Evolutionary conservation across 164 flowering plant species (phyloP).

Genomic region (Umbellularia californica): DNA sequence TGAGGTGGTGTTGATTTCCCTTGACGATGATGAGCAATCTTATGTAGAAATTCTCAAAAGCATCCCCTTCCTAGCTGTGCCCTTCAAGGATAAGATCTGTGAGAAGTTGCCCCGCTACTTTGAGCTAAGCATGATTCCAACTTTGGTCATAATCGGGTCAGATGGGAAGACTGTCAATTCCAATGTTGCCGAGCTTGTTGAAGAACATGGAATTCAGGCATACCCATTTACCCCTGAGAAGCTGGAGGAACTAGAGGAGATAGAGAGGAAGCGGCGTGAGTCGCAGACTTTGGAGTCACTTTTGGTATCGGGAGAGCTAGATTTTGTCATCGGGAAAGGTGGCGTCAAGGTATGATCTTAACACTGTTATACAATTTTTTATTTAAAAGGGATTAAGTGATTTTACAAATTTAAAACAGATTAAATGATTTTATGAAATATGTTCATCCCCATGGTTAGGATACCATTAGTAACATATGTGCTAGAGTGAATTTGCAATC

Average conservation of each 20-base stretch:
- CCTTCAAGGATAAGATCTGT: slow-evolving; percentile 17
- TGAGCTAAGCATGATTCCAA: slow-evolving; percentile 12
- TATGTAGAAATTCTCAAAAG: slow-evolving; percentile 11
- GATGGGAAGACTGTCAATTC: slow-evolving; percentile 28
- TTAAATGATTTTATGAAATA: neutral
- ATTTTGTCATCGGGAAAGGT: slow-evolving; percentile 29
- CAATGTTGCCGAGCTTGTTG: slow-evolving; percentile 19
- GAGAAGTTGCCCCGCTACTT: slow-evolving; percentile 15
- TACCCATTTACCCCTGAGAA: slow-evolving; percentile 36
- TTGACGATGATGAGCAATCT: slow-evolving; percentile 15
- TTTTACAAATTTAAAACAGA: no score
- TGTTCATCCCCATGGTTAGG: neutral
- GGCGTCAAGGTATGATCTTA: slow-evolving; percentile 25
- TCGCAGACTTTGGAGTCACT: slow-evolving; percentile 33
- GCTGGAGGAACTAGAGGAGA: slow-evolving; percentile 23
- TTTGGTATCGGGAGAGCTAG: slow-evolving; percentile 26
- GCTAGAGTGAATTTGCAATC: neutral
- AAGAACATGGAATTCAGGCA: slow-evolving; percentile 23
- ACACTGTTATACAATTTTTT: no score
- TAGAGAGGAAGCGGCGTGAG: slow-evolving; percentile 25
- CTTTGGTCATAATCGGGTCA: slow-evolving; percentile 22
- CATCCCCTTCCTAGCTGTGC: slow-evolving; percentile 27
- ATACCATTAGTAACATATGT: no score
- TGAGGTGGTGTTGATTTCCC: slow-evolving; percentile 19
- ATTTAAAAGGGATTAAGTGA: no score